These are phyloP conservation scores for Phylloporus sp. DNA, from an alignment of 768 basidiomycete genomes.

Conservation along the genomic window DNA sequence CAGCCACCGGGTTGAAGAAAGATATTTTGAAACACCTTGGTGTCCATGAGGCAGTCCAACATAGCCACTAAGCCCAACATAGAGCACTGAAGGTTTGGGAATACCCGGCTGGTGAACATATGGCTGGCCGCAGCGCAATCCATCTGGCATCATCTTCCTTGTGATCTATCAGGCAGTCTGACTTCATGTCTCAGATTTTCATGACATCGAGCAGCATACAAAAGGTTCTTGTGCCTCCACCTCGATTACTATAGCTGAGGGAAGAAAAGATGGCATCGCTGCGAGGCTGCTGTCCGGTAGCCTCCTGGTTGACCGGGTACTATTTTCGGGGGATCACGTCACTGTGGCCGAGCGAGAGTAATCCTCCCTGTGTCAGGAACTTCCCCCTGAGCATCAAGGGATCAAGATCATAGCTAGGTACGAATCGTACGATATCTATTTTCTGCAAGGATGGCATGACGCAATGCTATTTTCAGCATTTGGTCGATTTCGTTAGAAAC, in stretches of 20 bases:
- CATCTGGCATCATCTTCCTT: slow-evolving; percentile 38
- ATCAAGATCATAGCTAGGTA: slow-evolving; percentile 86
- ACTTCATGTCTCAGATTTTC: slow-evolving; percentile 14
- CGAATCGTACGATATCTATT: slow-evolving; percentile 76
- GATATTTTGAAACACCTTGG: slow-evolving; percentile 12
- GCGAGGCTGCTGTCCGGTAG: slow-evolving; percentile 41
- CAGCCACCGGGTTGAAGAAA: neutral
- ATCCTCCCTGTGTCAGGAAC: slow-evolving; percentile 75
- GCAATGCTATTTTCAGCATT: too few relatives aligned
- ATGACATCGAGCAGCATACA: neutral
- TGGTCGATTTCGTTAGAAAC: too few relatives aligned
- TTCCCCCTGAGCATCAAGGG: slow-evolving; percentile 78
- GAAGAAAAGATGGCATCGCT: slow-evolving; percentile 30
- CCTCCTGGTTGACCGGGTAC: slow-evolving; percentile 57
- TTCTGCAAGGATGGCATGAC: slow-evolving; percentile 75
- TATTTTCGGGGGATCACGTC: slow-evolving; percentile 59
- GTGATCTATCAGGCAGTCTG: slow-evolving; percentile 35
- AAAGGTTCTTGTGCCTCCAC: slow-evolving; percentile 50
- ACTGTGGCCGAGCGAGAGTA: slow-evolving; percentile 79
- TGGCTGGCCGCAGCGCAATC: slow-evolving; percentile 24
- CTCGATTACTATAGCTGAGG: slow-evolving; percentile 68
- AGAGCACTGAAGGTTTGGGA: slow-evolving; percentile 32
- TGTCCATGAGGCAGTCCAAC: slow-evolving; percentile 22
- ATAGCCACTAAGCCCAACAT: slow-evolving; percentile 56
- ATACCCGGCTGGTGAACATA: slow-evolving; percentile 15